phyloP scores from a whole-genome alignment of 352 stramenopile genomes.

The Phytophthora sp. region DNA sequence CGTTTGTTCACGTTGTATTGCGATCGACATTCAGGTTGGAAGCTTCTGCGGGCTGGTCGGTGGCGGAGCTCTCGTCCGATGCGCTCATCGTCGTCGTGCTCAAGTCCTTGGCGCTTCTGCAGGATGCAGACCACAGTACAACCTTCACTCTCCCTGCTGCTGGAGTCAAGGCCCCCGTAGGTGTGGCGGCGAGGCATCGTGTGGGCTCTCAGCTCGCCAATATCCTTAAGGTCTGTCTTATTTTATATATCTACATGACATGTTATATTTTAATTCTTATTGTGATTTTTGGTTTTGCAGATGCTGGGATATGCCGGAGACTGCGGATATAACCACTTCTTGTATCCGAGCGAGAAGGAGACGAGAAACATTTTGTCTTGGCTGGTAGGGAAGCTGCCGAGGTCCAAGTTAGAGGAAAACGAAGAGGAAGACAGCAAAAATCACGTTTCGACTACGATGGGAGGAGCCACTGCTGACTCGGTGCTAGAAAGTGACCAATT shows the following conservation, averaged over 20 bases:
- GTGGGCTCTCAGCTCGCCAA: conserved; percentile 75
- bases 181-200: conserved; percentile 78
- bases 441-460: conserved; percentile 4
- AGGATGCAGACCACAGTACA: conserved; percentile 28
- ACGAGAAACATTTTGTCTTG: conserved; percentile 82
- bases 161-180: conserved; percentile 36
- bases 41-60: conserved; percentile 20
- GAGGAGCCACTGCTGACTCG: neutral
- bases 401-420: conserved; percentile 28
- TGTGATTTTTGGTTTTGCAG: conserved; percentile 33
- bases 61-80: conserved; percentile 48
- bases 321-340: conserved; percentile 89
- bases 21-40: conserved; percentile 25
- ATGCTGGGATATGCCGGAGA: conserved; percentile 83
- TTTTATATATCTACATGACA: too few species aligned
- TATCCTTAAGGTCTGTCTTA: conserved; percentile 66
- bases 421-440: conserved; percentile 33
- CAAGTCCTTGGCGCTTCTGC: conserved; percentile 47
- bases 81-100: conserved; percentile 55
- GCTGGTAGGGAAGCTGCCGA: conserved; percentile 81
- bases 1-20: conserved; percentile 1
- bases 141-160: conserved; percentile 37
- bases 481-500: conserved; percentile 21
- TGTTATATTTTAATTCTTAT: conserved; percentile 3
- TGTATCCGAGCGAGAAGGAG: conserved; percentile 88